A percentile compares a stretch with the other conserved stretches of the same genome.
Evolutionary conservation across 2,329 filamentous ascomycete genomes (phyloP).

Genomic region (Huntiella savannae): DNA sequence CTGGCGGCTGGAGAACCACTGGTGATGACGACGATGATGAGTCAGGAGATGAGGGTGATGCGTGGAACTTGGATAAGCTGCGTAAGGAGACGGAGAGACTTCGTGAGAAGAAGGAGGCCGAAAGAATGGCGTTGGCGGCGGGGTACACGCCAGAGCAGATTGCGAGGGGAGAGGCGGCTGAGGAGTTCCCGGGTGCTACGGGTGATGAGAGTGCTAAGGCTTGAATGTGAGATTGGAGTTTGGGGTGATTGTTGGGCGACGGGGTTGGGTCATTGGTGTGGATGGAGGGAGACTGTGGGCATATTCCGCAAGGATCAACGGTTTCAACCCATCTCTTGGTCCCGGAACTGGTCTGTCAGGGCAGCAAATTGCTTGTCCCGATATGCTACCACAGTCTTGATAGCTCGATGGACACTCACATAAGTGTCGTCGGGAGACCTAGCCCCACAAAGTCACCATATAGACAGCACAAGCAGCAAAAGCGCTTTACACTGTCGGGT

Average conservation of each 20-base stretch:
- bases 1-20: constrained; percentile 69
- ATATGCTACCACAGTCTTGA: neutral
- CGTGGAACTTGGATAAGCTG: constrained; percentile 68
- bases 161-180: constrained; percentile 8
- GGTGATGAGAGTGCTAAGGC: neutral
- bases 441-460: too few species aligned
- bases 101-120: constrained; percentile 58
- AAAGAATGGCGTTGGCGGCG: constrained; percentile 20
- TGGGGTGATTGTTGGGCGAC: too few species aligned
- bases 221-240: too few species aligned
- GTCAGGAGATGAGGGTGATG: constrained; percentile 36
- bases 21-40: constrained; percentile 41
- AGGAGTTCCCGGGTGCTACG: constrained; percentile 10
- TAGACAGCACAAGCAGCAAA: too few species aligned
- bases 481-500: neutral
- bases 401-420: constrained; percentile 3
- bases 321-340: too few species aligned
- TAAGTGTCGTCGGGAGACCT: constrained; percentile 1
- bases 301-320: too few species aligned
- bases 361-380: constrained; percentile 2
- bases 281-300: too few species aligned
- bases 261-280: too few species aligned
- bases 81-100: constrained; percentile 69
- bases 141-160: constrained; percentile 10
- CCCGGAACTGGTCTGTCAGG: neutral